These are phyloP conservation scores for Alternaria gaisen DNA, from an alignment of 2,329 filamentous ascomycete genomes.

Conservation along the genomic window DNA sequence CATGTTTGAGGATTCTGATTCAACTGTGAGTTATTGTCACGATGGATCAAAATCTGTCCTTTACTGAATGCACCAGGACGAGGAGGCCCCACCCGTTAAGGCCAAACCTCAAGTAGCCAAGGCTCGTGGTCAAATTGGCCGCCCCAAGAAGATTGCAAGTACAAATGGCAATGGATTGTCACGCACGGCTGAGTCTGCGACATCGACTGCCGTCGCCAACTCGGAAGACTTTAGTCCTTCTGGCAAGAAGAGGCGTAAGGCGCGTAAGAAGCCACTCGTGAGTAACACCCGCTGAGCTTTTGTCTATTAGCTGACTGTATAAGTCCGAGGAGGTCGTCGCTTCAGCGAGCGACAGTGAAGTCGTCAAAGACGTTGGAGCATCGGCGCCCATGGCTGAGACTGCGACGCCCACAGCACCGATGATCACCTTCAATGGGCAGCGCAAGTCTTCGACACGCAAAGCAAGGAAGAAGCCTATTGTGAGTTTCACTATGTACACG, in stretches of 20 bases:
- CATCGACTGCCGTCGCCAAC: constrained; percentile 24
- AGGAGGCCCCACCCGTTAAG: constrained; percentile 26
- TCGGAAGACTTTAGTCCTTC: constrained; percentile 32
- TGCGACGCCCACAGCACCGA: constrained; percentile 22
- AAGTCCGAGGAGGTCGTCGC: constrained; percentile 45
- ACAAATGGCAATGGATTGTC: constrained; percentile 36
- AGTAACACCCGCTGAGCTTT: background rate
- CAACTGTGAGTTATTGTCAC: constrained; percentile 35
- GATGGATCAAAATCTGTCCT: background rate
- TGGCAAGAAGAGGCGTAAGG: constrained; percentile 41
- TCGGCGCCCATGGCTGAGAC: constrained; percentile 12
- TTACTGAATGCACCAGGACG: constrained; percentile 39
- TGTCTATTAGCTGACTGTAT: constrained; percentile 19
- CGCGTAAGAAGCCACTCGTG: constrained; percentile 43
- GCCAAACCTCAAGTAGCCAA: constrained; percentile 29
- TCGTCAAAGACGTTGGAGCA: constrained; percentile 24
- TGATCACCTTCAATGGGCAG: constrained; percentile 27
- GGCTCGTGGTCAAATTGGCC: constrained; percentile 31
- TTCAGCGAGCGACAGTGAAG: constrained; percentile 39
- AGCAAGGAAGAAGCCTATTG: constrained; percentile 42
- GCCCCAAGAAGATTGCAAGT: constrained; percentile 37
- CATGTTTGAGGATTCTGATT: constrained; percentile 40
- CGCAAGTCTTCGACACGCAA: constrained; percentile 39
- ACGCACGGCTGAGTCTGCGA: constrained; percentile 26
- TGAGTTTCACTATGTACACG: constrained; percentile 24